Conservation (phyloP, 2,329 filamentous ascomycete species). For the Alternaria alternata region DNA sequence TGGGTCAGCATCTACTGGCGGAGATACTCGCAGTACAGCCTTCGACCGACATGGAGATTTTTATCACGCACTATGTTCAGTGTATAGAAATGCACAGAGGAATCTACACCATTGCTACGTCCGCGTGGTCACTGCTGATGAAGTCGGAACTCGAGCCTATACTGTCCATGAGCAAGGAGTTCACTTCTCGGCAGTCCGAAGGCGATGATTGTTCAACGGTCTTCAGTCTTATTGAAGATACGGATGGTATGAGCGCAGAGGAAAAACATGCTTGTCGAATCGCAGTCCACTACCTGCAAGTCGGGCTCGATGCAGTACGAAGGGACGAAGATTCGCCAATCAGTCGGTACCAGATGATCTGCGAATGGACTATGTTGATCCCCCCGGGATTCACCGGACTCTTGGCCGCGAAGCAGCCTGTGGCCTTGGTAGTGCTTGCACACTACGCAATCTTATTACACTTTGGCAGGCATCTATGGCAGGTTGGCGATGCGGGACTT, state of each 20-base stretch:
- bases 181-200: constrained; percentile 26
- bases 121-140: constrained; percentile 38
- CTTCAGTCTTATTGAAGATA: constrained; percentile 26
- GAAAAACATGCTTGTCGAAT: constrained; percentile 35
- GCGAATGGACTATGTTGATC: constrained; percentile 51
- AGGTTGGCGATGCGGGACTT: constrained; percentile 29
- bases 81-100: constrained; percentile 35
- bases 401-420: constrained; percentile 48
- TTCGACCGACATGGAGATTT: constrained; percentile 27
- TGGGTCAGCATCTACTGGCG: constrained; percentile 48
- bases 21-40: constrained; percentile 42
- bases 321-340: constrained; percentile 4
- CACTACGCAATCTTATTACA: constrained; percentile 62
- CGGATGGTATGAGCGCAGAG: constrained; percentile 18
- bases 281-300: constrained; percentile 35
- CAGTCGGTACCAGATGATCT: constrained; percentile 36
- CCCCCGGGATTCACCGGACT: constrained; percentile 48
- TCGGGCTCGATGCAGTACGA: constrained; percentile 30
- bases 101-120: constrained; percentile 23
- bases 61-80: constrained; percentile 42
- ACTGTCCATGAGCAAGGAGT: constrained; percentile 23
- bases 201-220: constrained; percentile 35
- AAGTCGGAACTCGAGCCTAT: constrained; percentile 38
- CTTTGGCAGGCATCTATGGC: constrained; percentile 32
- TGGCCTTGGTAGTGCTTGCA: constrained; percentile 59